A percentile compares a stretch with the other conserved stretches of the same genome.
Evolutionary conservation across 768 basidiomycete genomes (phyloP).

Genomic region (Chiua virens): DNA sequence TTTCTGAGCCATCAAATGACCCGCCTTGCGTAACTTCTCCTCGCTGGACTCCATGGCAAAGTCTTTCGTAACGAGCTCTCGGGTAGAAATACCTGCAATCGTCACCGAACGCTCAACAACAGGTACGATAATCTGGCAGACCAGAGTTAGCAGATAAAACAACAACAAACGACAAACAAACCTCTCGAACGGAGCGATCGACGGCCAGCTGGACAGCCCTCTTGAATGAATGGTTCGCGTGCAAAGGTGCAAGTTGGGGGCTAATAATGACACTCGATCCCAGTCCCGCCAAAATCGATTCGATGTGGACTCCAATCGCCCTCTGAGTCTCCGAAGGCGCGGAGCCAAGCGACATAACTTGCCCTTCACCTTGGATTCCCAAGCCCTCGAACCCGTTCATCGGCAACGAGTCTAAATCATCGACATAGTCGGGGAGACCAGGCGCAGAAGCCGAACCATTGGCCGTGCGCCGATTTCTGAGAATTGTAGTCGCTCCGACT

Average conservation of each 20-base stretch:
- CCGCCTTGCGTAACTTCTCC: conserved; percentile 86
- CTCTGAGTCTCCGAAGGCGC: conserved; percentile 66
- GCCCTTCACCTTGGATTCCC: conserved; percentile 51
- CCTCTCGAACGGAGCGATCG: conserved; percentile 93
- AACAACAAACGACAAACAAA: conserved; percentile 30
- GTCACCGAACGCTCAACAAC: conserved; percentile 98
- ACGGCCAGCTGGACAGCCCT: conserved; percentile 88
- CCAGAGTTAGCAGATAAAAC: not conserved
- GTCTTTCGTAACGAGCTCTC: conserved; percentile 94
- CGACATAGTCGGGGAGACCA: conserved; percentile 73
- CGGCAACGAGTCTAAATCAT: conserved; percentile 76
- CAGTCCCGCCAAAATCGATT: conserved; percentile 71
- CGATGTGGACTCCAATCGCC: conserved; percentile 73
- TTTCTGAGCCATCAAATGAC: conserved; percentile 95
- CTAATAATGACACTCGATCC: conserved; percentile 75
- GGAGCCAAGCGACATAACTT: conserved; percentile 61
- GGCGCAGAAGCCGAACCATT: conserved; percentile 48
- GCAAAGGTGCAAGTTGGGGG: conserved; percentile 70
- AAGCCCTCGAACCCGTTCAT: conserved; percentile 68
- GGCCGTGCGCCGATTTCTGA: conserved; percentile 76
- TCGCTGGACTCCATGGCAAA: conserved; percentile 93
- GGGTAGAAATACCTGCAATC: conserved; percentile 95
- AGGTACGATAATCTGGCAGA: conserved; percentile 81
- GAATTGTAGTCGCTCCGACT: conserved; percentile 78
- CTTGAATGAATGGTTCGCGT: conserved; percentile 82